A percentile compares a stretch with the other conserved stretches of the same genome.
phyloP scores from a whole-genome alignment of 148 eudicot species.

The Heliamphora exappendiculata region DNA sequence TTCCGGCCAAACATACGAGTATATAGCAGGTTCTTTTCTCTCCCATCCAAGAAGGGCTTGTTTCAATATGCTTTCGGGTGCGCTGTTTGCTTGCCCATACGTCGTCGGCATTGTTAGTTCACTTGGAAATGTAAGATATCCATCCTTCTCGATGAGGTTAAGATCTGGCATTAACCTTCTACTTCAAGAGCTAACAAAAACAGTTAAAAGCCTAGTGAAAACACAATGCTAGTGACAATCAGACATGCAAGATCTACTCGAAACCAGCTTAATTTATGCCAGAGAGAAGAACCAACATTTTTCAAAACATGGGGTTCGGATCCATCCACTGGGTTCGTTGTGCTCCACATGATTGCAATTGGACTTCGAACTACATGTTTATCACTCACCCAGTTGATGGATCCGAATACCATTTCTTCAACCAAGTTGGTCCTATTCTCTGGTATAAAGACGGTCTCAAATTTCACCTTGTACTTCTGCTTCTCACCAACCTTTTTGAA shows the following conservation, averaged over 20 bases:
- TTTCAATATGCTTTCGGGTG: too few species aligned
- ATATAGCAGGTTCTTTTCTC: too few species aligned
- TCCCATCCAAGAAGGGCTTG: too few species aligned
- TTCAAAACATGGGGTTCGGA: background rate
- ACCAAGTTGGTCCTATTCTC: background rate
- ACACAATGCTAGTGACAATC: too few species aligned
- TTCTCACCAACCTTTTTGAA: background rate
- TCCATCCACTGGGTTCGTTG: background rate
- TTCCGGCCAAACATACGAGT: too few species aligned
- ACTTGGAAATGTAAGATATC: too few species aligned
- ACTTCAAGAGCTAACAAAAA: too few species aligned
- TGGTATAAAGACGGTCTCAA: background rate
- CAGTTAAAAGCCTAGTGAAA: too few species aligned
- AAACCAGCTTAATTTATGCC: background rate
- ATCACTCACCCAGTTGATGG: background rate
- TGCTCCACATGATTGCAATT: background rate
- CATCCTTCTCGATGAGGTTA: too few species aligned
- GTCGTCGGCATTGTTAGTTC: too few species aligned
- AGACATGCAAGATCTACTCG: background rate
- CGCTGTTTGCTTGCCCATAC: too few species aligned
- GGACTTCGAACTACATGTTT: background rate
- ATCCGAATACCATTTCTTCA: background rate
- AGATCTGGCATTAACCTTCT: too few species aligned
- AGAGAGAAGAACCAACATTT: background rate
- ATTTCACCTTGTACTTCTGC: background rate